phyloP scores from a whole-genome alignment of 805 yeast species.

The Saccharomycopsis sp. region DNA sequence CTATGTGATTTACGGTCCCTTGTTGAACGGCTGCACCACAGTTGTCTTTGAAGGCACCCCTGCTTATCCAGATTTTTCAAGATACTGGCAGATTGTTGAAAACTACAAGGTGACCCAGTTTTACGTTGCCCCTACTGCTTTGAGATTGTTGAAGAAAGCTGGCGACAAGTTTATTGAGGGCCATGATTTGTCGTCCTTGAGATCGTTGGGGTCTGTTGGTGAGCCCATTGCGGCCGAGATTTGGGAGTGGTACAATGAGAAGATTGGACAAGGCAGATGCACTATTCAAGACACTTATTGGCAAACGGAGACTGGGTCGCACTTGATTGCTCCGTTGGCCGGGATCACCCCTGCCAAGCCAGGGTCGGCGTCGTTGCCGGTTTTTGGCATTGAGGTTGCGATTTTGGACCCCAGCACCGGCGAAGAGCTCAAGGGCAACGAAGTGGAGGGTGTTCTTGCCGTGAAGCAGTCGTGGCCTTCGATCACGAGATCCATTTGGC shows the following conservation, averaged over 20 bases:
- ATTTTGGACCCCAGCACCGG: constrained; percentile 72
- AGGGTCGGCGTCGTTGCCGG: constrained; percentile 78
- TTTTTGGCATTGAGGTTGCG: constrained; percentile 69
- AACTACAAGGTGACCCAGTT: constrained; percentile 66
- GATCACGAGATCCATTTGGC: constrained; percentile 76
- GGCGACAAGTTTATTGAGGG: constrained; percentile 56
- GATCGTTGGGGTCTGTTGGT: constrained; percentile 76
- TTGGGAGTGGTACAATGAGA: constrained; percentile 79
- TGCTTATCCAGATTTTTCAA: constrained; percentile 69
- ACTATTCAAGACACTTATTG: constrained; percentile 79
- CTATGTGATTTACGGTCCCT: constrained; percentile 75
- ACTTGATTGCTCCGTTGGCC: constrained; percentile 68
- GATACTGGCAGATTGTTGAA: constrained; percentile 74
- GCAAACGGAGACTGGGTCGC: constrained; percentile 86
- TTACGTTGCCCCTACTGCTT: constrained; percentile 80
- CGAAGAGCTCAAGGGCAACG: constrained; percentile 54
- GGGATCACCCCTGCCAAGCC: constrained; percentile 75
- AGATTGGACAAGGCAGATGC: constrained; percentile 60
- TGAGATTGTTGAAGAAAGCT: constrained; percentile 65
- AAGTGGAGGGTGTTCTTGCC: constrained; percentile 75
- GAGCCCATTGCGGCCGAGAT: constrained; percentile 81
- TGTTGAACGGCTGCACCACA: constrained; percentile 66
- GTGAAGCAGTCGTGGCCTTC: constrained; percentile 75
- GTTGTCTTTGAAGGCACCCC: constrained; percentile 84
- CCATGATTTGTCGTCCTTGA: constrained; percentile 52